Evolutionary conservation across 345 rosid species (phyloP).

Genomic region (Nephelium lappaceum): DNA sequence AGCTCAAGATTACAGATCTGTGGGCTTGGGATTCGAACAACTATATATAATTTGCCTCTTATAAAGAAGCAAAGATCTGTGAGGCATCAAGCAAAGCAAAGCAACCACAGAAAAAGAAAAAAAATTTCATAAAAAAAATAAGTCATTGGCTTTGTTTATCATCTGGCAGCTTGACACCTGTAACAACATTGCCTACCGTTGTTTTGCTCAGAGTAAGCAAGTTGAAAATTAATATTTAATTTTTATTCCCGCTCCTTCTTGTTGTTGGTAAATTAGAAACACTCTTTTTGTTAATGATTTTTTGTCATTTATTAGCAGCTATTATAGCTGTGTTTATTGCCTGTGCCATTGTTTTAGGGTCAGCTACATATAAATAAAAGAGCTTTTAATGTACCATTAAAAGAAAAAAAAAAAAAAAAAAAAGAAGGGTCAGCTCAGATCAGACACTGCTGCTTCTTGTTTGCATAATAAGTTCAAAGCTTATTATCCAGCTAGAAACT

Average conservation of each 20-base stretch:
- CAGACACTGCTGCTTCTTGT: constrained; percentile 30
- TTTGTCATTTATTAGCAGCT: constrained; percentile 8
- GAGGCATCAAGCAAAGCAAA: neutral
- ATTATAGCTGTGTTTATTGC: constrained; percentile 19
- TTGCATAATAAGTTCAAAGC: constrained; percentile 33
- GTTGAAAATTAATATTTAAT: constrained; percentile 6
- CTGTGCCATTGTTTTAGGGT: constrained; percentile 46
- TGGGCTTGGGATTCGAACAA: constrained; percentile 21
- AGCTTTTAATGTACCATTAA: constrained; percentile 31
- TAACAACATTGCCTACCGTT: constrained; percentile 27
- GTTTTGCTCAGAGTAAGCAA: constrained; percentile 40
- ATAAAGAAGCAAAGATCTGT: constrained; percentile 34
- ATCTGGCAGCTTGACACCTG: constrained; percentile 62
- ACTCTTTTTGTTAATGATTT: constrained; percentile 30
- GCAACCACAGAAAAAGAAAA: neutral
- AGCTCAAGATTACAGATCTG: constrained; percentile 38
- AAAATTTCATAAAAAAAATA: neutral
- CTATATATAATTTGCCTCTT: constrained; percentile 1
- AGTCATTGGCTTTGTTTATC: constrained; percentile 12
- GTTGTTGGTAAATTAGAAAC: constrained; percentile 50
- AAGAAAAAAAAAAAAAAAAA: constrained; percentile 3
- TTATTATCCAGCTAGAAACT: neutral
- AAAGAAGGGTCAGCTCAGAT: constrained; percentile 24
- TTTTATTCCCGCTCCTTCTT: constrained; percentile 10
- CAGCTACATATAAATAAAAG: constrained; percentile 12